Evolutionary conservation across 768 basidiomycete species (phyloP).

Genomic region (Mycena vitilis): DNA sequence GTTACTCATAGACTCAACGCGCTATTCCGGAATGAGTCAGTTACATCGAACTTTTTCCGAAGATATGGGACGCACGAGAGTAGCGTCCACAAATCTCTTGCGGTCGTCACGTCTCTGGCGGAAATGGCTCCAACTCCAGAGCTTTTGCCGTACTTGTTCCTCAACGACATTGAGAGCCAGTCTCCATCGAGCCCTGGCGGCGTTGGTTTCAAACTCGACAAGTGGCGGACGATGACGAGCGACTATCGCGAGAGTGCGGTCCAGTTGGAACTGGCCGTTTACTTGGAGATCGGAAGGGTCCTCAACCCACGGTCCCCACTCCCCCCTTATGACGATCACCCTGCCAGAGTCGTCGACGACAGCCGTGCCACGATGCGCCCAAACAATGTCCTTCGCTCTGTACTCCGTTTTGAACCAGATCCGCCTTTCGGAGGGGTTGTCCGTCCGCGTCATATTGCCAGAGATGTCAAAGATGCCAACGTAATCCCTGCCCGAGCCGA

Average conservation of each 20-base stretch:
- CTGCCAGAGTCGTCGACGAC: neutral
- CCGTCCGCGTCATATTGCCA: neutral
- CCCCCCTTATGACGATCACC: neutral
- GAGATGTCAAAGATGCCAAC: neutral
- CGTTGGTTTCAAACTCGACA: conserved; percentile 1
- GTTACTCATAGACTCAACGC: neutral
- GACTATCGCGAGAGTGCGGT: conserved; percentile 6
- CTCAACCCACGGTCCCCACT: neutral
- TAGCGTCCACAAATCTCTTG: neutral
- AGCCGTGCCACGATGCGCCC: conserved; percentile 1
- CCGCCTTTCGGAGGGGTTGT: neutral
- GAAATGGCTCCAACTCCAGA: neutral
- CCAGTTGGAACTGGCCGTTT: neutral
- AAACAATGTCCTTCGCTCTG: neutral
- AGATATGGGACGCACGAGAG: neutral
- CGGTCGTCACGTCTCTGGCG: conserved; percentile 2
- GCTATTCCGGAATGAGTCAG: neutral
- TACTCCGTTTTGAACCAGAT: neutral
- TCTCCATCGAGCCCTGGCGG: conserved; percentile 2
- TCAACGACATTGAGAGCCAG: neutral
- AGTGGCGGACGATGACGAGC: conserved; percentile 2
- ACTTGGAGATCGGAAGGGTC: neutral
- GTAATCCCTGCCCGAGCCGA: neutral
- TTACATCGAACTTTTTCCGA: neutral
- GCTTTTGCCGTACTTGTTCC: neutral